Evolutionary conservation across 768 basidiomycete species (phyloP), one percentile per base, ranked within the genome.

Genomic region (Multifurca ochricompacta): DNA sequence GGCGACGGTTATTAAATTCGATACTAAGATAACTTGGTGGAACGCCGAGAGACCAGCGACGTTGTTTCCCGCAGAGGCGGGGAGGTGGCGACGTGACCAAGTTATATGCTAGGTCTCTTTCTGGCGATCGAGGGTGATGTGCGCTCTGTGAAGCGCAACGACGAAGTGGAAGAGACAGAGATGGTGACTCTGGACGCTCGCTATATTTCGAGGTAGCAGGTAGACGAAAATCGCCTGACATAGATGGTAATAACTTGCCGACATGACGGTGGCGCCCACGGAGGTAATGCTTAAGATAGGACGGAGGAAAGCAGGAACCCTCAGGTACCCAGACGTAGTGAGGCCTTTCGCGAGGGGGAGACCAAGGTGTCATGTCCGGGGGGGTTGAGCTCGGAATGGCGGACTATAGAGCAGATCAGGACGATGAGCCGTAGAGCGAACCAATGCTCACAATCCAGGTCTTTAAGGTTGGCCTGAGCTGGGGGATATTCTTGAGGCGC

Each of bases 291-390:
- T 41, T 37, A n/a, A 61, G 44, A 36, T 61, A 55, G 0, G 31
- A 44, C 28, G 60, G 60, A 53, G 60, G 60, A 47, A 61, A 59
- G 30, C 36, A 59, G 13, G 60, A 61, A 18, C 60, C 60, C 28
- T 61, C 60, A 19, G 60, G 58, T 1, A 54, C 50, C 60, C 60
- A 61, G 40, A 55, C 41, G 19, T 54, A 41, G 11, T 37, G n/a
- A 25, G 45, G 31, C 9, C 3, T 43, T 23, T 59, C 53, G 36
- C 30, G 48, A 43, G 60, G 44, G n/a, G 58, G 58, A n/a, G 52
- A 42, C 60, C 60, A 61, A 47, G 60, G 60, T 36, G 31, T 37
- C 39, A 54, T 48, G 18, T 59, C 58, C 31, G 60, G 49, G 13
- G 58, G 58, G 11, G 10, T 53, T 9, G 39, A 47, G 18, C 31